Evolutionary conservation across 2,329 filamentous ascomycete species (phyloP), one percentile per base, ranked within the genome.

Genomic region (Daldinia sp.): DNA sequence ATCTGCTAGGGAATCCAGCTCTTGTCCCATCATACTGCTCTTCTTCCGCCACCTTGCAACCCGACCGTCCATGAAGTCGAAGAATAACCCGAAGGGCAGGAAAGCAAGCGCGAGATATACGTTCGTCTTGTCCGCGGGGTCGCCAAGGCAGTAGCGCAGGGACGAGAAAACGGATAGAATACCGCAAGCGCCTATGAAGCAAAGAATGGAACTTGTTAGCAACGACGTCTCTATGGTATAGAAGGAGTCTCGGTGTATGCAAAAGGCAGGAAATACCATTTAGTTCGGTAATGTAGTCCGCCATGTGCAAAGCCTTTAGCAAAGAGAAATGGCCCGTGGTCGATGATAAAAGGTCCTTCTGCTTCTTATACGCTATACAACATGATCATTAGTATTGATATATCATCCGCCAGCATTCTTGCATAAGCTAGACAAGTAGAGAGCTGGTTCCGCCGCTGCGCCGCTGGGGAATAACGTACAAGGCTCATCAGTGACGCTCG

Each of bases 11-110:
- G 95, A 98, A 81, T 99, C 96, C 63, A 99, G 85, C 82, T 99
- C 96, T 81, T 98, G 95, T 12, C 96, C 96, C 95, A 99, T 98
- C 79, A 99, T 85, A 75, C 93, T 97, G 76, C 93, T 96, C 90
- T 98, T 99, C 83, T 93, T 92, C 79, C 96, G 90, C 96, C 96
- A 98, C 72, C 96, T 87, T 71, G 96, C 96, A 63, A 99, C 94
- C 79, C 94, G 96, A 78, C 96, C 96, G 80, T 99, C 96, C 87
- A 98, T 93, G 78, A 97, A 97, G 81, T 99, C 96, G 80, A 98
- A 98, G 84, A 98, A 98, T 12, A 98, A 85, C 4, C 94, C 94
- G 67, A 98, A 93, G 0, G 95, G 95, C 81, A 98, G 92, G 81
- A 98, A 93, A 4, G 85, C 88, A 55, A 99, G 88, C 1, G 96